Evolutionary conservation across 2,329 filamentous ascomycete genomes (phyloP), one percentile per base, ranked within the genome.

Genomic region (Periconia macrospinosa): DNA sequence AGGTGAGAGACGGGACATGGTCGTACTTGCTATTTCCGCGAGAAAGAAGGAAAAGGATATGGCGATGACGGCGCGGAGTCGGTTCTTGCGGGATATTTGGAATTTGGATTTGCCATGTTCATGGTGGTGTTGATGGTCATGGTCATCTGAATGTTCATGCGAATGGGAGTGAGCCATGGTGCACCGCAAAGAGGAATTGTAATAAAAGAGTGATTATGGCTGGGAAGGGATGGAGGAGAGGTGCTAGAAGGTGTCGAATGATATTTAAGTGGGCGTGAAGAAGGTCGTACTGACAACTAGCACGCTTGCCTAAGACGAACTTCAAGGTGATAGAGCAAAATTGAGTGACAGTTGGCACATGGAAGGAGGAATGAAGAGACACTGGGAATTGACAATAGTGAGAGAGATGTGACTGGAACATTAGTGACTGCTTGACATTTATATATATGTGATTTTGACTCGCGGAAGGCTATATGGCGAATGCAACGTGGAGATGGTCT

Each of bases 41-140:
- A 76, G 48, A 54, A 81, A 81, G 60, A 81, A 81, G 18, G 60
- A 66, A 48, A 76, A 73, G 0, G 78, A 79, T 51, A 81, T 78
- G 27, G 59, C 73, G 51, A 80, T 80, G 47, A 79, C 76, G 30
- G 63, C 67, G 14, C 67, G 58, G 8, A 74, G 63, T 14, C 71
- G 67, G 0, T 58, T 67, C 47, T 73, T 74, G 35, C 70, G 64
- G 19, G 62, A 66, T 18, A 71, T 35, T n/a, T 66, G 56, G 40
- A 67, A 65, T 20, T 33, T 44, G 13, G 13, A n/a, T 42, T 44
- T 48, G 18, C n/a, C 42, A 23, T 27, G 43, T 14, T 44, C n/a
- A 44, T 18, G 15, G 11, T 33, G 23, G 46, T 11, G 18, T 8
- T 48, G 42, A 9, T 19, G 10, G 19, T 44, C 42, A 9, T 19